Evolutionary conservation across 2,329 filamentous ascomycete genomes (phyloP).

Genomic region (Alternaria gansuensis): DNA sequence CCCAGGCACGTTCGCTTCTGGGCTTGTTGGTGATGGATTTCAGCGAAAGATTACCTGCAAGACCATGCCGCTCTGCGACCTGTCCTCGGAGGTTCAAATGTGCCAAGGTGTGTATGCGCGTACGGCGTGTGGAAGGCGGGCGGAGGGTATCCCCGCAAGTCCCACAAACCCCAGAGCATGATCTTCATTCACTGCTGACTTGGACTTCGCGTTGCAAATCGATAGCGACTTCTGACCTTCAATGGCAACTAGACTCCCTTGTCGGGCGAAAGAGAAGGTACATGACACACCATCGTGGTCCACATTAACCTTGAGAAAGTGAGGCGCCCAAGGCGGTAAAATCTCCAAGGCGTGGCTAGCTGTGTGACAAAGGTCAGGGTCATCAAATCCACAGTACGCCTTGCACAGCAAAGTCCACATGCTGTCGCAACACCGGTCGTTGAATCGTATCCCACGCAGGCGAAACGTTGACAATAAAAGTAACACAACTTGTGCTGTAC

Average conservation of each 20-base stretch:
- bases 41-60: background rate
- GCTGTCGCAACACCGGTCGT: slow-evolving; percentile 13
- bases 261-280: slow-evolving; percentile 2
- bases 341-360: slow-evolving; percentile 2
- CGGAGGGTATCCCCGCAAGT: slow-evolving; percentile 5
- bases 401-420: slow-evolving; percentile 2
- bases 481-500: slow-evolving; percentile 14
- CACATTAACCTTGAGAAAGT: slow-evolving; percentile 3
- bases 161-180: background rate
- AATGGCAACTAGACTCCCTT: background rate
- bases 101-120: background rate
- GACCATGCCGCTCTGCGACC: background rate
- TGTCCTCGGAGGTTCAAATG: background rate
- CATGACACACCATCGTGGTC: slow-evolving; percentile 1
- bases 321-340: slow-evolving; percentile 7
- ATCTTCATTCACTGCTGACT: slow-evolving; percentile 1
- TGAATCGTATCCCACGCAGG: slow-evolving; percentile 15
- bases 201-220: background rate
- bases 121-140: background rate
- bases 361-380: slow-evolving; percentile 5
- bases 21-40: background rate
- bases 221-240: slow-evolving; percentile 1
- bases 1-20: background rate
- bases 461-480: slow-evolving; percentile 15
- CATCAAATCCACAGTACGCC: background rate